Evolutionary conservation across 2,329 filamentous ascomycete species (phyloP).

Genomic region (Metarhizium brunneum): DNA sequence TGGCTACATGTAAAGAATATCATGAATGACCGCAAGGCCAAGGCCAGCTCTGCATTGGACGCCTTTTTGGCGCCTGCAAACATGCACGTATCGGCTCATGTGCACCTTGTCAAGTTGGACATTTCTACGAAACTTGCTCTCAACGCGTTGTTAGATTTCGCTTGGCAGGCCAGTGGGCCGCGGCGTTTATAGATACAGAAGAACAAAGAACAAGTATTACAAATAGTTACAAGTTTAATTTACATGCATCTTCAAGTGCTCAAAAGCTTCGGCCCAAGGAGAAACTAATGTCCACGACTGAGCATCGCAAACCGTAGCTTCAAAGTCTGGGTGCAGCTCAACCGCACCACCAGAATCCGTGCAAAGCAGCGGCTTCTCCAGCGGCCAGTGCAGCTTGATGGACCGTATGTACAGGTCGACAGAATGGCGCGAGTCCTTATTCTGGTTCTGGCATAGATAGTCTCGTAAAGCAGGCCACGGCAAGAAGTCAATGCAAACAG

Average conservation of each 20-base stretch:
- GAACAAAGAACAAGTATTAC: neutral
- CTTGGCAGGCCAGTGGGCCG: too few relatives aligned
- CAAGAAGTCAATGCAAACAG: slow-evolving; percentile 16
- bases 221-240: neutral
- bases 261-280: slow-evolving; percentile 14
- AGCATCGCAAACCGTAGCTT: slow-evolving; percentile 13
- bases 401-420: slow-evolving; percentile 15
- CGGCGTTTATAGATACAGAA: neutral
- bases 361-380: slow-evolving; percentile 9
- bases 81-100: too few relatives aligned
- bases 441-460: slow-evolving; percentile 12
- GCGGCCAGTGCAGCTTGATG: slow-evolving; percentile 13
- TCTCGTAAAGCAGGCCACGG: slow-evolving; percentile 16
- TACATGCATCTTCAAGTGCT: neutral
- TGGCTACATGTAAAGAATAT: too few relatives aligned
- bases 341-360: slow-evolving; percentile 8
- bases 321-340: slow-evolving; percentile 14
- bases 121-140: too few relatives aligned
- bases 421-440: slow-evolving; percentile 12
- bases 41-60: too few relatives aligned
- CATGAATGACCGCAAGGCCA: too few relatives aligned
- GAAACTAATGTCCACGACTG: slow-evolving; percentile 13
- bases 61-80: too few relatives aligned
- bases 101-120: too few relatives aligned
- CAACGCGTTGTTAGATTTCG: too few relatives aligned